Conservation (phyloP, 805 yeast species). For the Blastobotrys muscicola region DNA sequence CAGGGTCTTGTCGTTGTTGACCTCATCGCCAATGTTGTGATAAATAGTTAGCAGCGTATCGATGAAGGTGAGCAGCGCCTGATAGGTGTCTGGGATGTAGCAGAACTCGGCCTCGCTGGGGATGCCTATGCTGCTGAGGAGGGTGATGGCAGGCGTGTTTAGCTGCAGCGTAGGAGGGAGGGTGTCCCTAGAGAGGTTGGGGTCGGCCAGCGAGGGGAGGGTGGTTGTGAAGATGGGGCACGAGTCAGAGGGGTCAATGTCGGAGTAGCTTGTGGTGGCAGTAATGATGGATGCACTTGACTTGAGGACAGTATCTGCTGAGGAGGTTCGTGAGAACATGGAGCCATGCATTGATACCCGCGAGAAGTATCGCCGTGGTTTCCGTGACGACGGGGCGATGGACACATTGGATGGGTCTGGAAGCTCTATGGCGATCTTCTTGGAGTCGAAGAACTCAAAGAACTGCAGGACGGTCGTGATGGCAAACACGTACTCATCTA, state of each 20-base stretch:
- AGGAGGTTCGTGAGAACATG: no score
- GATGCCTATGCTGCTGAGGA: slow-evolving; percentile 3
- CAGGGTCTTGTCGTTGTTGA: not conserved
- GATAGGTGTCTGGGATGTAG: slow-evolving; percentile 13
- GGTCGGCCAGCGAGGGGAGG: not conserved
- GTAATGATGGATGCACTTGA: no score
- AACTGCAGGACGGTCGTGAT: slow-evolving; percentile 7
- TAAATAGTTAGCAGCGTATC: slow-evolving; percentile 9
- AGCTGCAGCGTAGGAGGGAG: slow-evolving; percentile 2
- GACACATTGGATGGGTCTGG: no score
- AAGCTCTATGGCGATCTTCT: slow-evolving; percentile 1
- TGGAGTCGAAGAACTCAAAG: slow-evolving; percentile 6
- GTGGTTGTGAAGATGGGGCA: not conserved
- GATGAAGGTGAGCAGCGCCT: slow-evolving; percentile 10
- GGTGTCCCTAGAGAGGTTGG: not conserved
- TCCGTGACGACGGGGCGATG: no score
- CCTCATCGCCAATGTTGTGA: not conserved
- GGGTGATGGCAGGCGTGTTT: slow-evolving; percentile 2
- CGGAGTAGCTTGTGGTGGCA: no score
- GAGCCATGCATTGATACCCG: no score
- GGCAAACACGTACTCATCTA: slow-evolving; percentile 4
- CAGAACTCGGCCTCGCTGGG: slow-evolving; percentile 10
- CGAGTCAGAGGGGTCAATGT: no score
- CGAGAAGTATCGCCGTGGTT: no score
- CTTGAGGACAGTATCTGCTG: no score